These are phyloP conservation scores for Datura wrightii DNA, from an alignment of 257 asterid species.

Conservation along the genomic window DNA sequence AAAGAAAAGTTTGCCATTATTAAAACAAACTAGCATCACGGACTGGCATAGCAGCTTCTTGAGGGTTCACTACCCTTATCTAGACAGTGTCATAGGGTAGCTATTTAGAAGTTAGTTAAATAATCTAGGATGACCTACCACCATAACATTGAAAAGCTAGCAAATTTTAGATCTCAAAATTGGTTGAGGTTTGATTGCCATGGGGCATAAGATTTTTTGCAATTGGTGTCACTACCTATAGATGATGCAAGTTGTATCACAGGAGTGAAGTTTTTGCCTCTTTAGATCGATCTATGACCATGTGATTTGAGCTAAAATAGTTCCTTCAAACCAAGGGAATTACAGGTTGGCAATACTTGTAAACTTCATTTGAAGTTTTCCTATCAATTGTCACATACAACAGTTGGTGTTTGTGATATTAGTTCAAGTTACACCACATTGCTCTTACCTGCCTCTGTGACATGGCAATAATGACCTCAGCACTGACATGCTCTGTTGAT, in stretches of 20 bases:
- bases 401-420: background rate
- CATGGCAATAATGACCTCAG: slow-evolving; percentile 19
- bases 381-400: background rate
- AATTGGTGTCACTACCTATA: background rate
- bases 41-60: slow-evolving; percentile 4
- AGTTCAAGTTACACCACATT: slow-evolving; percentile 7
- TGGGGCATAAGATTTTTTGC: background rate
- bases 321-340: background rate
- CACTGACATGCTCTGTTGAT: background rate
- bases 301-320: background rate
- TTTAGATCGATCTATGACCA: background rate
- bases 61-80: background rate
- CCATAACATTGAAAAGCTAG: background rate
- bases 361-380: background rate
- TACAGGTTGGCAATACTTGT: background rate
- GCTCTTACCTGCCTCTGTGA: background rate
- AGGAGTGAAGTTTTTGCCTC: slow-evolving; percentile 16
- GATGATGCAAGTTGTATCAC: background rate
- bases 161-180: background rate
- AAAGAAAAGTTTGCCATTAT: background rate
- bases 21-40: background rate
- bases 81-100: slow-evolving; percentile 12
- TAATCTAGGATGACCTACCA: slow-evolving; percentile 20
- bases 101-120: slow-evolving; percentile 8
- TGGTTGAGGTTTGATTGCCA: background rate